These are phyloP conservation scores for Erigeron canadensis DNA, from an alignment of 129 eudicot species.

Conservation along the genomic window DNA sequence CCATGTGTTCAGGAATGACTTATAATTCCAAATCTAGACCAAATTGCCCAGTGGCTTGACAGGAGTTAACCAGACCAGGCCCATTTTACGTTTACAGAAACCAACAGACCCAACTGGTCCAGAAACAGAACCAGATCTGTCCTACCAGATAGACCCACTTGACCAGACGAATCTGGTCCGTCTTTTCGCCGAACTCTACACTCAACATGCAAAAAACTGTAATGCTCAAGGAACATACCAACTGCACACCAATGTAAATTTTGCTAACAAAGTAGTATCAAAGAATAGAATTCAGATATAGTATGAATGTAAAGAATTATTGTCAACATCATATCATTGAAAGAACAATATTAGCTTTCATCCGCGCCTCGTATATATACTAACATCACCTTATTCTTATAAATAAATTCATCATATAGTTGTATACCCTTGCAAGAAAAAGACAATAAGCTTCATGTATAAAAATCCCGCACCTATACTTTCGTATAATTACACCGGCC, in stretches of 20 bases:
- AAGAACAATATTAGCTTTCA: conserved; percentile 32
- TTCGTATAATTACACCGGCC: conserved; percentile 63
- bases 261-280: not conserved
- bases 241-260: not conserved
- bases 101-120: not conserved
- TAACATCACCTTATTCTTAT: conserved; percentile 45
- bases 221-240: not conserved
- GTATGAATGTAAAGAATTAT: conserved; percentile 28
- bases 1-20: not conserved
- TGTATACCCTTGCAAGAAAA: conserved; percentile 43
- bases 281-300: conserved; percentile 33
- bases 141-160: not conserved
- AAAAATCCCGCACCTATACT: conserved; percentile 46
- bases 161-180: not conserved
- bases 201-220: not conserved
- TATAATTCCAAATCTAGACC: not conserved
- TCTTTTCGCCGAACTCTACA: not conserved
- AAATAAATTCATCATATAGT: conserved; percentile 39
- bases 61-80: not conserved
- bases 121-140: not conserved
- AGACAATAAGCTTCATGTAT: conserved; percentile 38
- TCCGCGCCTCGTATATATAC: conserved; percentile 30
- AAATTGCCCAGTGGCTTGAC: too few species aligned
- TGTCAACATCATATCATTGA: conserved; percentile 31
- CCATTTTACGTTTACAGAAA: not conserved